These are phyloP conservation scores for Ustilago xerochloae DNA, from an alignment of 1,284 basidiomycete species.

Conservation along the genomic window DNA sequence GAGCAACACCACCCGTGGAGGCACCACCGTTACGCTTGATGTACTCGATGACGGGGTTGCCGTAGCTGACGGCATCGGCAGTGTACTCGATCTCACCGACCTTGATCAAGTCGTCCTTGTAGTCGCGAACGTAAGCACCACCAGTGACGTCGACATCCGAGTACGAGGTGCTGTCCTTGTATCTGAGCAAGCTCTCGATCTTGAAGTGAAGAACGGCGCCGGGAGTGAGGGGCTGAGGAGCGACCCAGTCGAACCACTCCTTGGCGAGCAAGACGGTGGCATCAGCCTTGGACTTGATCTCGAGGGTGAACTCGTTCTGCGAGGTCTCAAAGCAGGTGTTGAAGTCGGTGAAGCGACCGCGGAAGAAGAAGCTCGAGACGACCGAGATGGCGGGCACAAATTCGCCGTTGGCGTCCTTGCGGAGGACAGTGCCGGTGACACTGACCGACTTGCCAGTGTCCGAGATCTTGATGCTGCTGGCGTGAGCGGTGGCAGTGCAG, in stretches of 20 bases:
- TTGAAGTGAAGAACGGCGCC: slow-evolving; percentile 90
- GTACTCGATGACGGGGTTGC: slow-evolving; percentile 93
- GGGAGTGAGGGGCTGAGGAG: slow-evolving; percentile 77
- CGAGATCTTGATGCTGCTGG: slow-evolving; percentile 88
- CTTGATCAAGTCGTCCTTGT: slow-evolving; percentile 59
- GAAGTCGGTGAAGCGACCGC: slow-evolving; percentile 91
- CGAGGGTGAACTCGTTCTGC: slow-evolving; percentile 85
- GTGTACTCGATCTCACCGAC: slow-evolving; percentile 59
- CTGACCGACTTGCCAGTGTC: slow-evolving; percentile 81
- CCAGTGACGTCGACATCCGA: slow-evolving; percentile 84
- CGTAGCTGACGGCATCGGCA: slow-evolving; percentile 59
- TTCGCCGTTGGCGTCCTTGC: slow-evolving; percentile 70
- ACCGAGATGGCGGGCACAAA: slow-evolving; percentile 96
- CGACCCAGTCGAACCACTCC: slow-evolving; percentile 97
- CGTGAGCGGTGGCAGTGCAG: slow-evolving; percentile 87
- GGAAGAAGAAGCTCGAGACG: slow-evolving; percentile 93
- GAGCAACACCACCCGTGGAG: slow-evolving; percentile 77
- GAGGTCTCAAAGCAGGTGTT: slow-evolving; percentile 91
- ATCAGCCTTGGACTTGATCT: slow-evolving; percentile 79
- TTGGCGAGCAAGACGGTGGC: slow-evolving; percentile 93
- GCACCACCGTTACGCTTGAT: slow-evolving; percentile 87
- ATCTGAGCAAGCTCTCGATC: slow-evolving; percentile 83
- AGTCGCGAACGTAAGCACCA: slow-evolving; percentile 60
- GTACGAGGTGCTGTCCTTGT: slow-evolving; percentile 90
- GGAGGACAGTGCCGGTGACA: slow-evolving; percentile 54